A percentile compares a stretch with the other conserved stretches of the same genome.
These are phyloP conservation scores for Tinospora cordifolia DNA, from an alignment of 164 flowering plant genomes.

Conservation along the genomic window DNA sequence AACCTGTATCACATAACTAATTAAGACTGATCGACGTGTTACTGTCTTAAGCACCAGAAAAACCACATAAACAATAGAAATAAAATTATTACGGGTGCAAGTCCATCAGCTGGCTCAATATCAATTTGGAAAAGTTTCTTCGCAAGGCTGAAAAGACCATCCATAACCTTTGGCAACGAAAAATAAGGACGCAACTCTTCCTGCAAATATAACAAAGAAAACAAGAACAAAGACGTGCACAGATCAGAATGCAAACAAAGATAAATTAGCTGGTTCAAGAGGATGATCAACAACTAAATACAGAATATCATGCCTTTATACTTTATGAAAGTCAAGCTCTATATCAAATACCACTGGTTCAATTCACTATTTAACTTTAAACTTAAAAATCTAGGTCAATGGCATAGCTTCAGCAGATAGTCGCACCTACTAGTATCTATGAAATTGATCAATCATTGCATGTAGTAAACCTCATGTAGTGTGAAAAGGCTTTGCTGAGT, in stretches of 20 bases:
- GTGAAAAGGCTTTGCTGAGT: no score
- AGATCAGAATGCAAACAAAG: not conserved
- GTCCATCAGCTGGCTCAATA: constrained; percentile 82
- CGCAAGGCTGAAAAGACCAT: constrained; percentile 86
- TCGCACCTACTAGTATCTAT: no score
- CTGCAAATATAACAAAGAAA: constrained; percentile 31
- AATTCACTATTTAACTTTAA: not conserved
- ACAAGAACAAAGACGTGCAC: not conserved
- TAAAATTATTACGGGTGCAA: constrained; percentile 62
- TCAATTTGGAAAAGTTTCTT: constrained; percentile 72
- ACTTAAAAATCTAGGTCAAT: no score
- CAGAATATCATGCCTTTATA: not conserved
- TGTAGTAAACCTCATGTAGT: no score
- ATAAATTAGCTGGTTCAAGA: not conserved
- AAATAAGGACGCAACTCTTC: constrained; percentile 93
- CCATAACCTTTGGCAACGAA: constrained; percentile 95
- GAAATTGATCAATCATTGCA: no score
- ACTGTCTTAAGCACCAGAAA: not conserved
- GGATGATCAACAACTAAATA: not conserved
- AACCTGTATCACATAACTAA: constrained; percentile 41
- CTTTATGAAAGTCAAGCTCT: not conserved
- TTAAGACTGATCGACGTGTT: not conserved
- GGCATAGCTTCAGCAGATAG: no score
- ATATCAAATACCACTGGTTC: not conserved
- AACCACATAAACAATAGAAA: constrained; percentile 10